Base-by-base conservation (phyloP, 2,329 filamentous ascomycete genomes). In the Ambrosiella cleistominuta region DNA sequence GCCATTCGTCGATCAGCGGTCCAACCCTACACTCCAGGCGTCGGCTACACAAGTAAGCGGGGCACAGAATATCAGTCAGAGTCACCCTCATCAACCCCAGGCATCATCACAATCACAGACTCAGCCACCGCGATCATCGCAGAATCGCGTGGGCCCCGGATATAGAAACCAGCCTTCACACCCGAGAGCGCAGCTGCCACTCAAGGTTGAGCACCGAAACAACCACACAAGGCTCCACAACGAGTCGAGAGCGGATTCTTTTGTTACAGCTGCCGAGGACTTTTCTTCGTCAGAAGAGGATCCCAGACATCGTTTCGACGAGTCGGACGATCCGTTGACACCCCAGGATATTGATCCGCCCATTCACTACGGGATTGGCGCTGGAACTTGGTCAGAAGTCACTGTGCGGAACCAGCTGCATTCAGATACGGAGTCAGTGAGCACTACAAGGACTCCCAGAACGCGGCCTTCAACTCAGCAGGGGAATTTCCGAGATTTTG, bases 191-290 rank as follows among this genome's bases (percentile, higher is more conserved):
- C 54, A 57, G n/a, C 13, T 36, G 12, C 19, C 39, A 7, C 54
- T 57, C 17, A 54, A 53, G n/a, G 39, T 53, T 5, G 58, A 60
- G 5, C 42, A 53, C 15, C 54, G 58, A n/a, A 38, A 56, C 4
- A 53, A 60, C 40, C 54, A 58, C 35, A 35, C 57, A n/a, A 50
- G 57, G 40, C 50, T 58, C 19, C 54, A 57, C 35, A 60, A 54
- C 51, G 59, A 60, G 42, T 57, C 55, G 15, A 55, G 59, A 36
- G 59, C 59, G 7, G 59, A 60, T 19, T 60, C 59, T 9, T 60
- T 60, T 55, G 59, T 60, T 7, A 60, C 59, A n/a, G 59, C 59
- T n/a, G 59, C 52, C 42, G 59, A 60, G 37, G 59, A 60, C 51
- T 57, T 60, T 55, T 60, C 59, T 12, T 57, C 55, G 9, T 60